Percentiles rank a stretch among this genome's conserved stretches.
These are phyloP conservation scores for Boeremia exigua DNA, from an alignment of 2,329 filamentous ascomycete genomes.

Conservation along the genomic window DNA sequence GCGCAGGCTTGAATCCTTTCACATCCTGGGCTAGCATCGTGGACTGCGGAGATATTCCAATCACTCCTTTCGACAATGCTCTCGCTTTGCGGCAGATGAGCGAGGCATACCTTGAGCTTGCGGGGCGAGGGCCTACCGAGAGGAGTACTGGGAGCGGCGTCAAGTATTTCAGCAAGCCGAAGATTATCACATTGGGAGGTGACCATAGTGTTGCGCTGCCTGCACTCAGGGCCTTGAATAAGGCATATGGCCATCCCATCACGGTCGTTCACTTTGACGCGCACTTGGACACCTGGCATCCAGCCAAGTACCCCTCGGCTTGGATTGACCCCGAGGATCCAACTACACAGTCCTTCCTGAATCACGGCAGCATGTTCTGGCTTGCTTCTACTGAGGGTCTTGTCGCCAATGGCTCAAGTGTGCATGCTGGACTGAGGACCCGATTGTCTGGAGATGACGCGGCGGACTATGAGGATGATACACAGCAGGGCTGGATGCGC, in stretches of 20 bases:
- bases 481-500: conserved; percentile 76
- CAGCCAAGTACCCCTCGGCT: conserved; percentile 76
- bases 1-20: conserved; percentile 85
- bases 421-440: conserved; percentile 84
- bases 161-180: conserved; percentile 52
- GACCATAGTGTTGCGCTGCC: conserved; percentile 60
- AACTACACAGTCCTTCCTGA: conserved; percentile 75
- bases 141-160: conserved; percentile 47
- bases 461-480: conserved; percentile 75
- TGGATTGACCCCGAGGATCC: conserved; percentile 65
- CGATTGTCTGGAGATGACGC: conserved; percentile 69
- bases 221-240: conserved; percentile 57
- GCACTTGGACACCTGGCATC: conserved; percentile 87
- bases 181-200: conserved; percentile 57
- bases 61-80: conserved; percentile 85
- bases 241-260: conserved; percentile 53
- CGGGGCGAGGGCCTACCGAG: conserved; percentile 51
- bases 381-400: conserved; percentile 81
- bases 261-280: conserved; percentile 60
- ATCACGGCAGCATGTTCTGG: conserved; percentile 92
- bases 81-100: conserved; percentile 85
- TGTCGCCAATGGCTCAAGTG: conserved; percentile 73
- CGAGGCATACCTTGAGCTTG: conserved; percentile 75
- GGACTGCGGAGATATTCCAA: conserved; percentile 90
- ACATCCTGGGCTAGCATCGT: conserved; percentile 76